These are phyloP conservation scores for Aristolochia fimbriata DNA, from an alignment of 164 flowering plant species.

Conservation along the genomic window DNA sequence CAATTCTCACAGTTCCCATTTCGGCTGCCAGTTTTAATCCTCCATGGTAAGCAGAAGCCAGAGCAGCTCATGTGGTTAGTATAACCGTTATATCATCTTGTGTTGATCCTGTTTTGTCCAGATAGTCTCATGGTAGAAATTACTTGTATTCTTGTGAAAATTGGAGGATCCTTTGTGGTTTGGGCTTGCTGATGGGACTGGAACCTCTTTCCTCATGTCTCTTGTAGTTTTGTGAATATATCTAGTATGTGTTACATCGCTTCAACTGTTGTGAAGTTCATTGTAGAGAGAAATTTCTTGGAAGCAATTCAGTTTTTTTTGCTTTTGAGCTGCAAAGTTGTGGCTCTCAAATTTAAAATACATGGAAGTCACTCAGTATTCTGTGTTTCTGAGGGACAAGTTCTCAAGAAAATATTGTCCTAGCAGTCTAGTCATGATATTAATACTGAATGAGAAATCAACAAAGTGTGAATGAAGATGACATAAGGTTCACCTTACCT, in stretches of 20 bases:
- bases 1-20: constrained; percentile 73
- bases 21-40: constrained; percentile 98
- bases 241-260: constrained; percentile 56
- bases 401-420: too few relatives aligned
- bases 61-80: background rate
- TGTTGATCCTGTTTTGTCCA: too few relatives aligned
- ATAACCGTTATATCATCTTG: background rate
- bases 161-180: constrained; percentile 88
- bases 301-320: too few relatives aligned
- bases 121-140: background rate
- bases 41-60: constrained; percentile 44
- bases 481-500: constrained; percentile 24
- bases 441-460: background rate
- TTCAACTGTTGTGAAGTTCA: constrained; percentile 50
- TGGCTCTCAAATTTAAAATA: too few relatives aligned
- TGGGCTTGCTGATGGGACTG: constrained; percentile 78
- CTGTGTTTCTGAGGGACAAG: too few relatives aligned
- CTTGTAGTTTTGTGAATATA: constrained; percentile 77
- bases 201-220: constrained; percentile 84
- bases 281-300: too few relatives aligned
- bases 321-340: too few relatives aligned
- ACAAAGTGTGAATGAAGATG: background rate
- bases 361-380: too few relatives aligned
- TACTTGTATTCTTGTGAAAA: background rate
- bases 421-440: too few relatives aligned